Evolutionary conservation across 495 filamentous ascomycete genomes (phyloP).

Genomic region (Amorphotheca resinae): DNA sequence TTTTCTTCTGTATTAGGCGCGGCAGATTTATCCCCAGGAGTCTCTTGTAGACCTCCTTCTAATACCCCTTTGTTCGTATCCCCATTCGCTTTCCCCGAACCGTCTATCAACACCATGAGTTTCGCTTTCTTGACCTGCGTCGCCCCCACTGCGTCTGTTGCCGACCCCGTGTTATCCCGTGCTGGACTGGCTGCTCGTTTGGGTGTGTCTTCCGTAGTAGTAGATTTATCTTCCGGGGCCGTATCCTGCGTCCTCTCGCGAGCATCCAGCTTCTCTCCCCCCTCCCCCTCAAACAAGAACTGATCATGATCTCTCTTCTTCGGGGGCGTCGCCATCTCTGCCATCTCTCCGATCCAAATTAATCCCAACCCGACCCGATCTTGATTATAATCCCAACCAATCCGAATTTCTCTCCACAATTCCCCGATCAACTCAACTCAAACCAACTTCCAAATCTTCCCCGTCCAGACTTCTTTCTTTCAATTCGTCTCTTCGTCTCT

Average conservation of each 20-base stretch:
- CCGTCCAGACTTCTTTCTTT: too few relatives aligned
- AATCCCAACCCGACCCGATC: too few relatives aligned
- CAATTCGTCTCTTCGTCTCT: too few relatives aligned
- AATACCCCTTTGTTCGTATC: not conserved
- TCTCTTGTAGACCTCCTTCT: too few relatives aligned
- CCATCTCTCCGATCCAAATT: too few relatives aligned
- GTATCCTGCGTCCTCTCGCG: not conserved
- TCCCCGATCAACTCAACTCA: too few relatives aligned
- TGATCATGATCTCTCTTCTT: not conserved
- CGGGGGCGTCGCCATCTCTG: too few relatives aligned
- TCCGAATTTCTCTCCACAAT: too few relatives aligned
- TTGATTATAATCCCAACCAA: too few relatives aligned
- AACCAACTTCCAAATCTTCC: too few relatives aligned
- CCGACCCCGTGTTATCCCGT: not conserved
- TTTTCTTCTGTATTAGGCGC: conserved; percentile 8
- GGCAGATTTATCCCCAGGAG: conserved; percentile 1
- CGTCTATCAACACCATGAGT: not conserved
- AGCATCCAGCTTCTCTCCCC: too few relatives aligned
- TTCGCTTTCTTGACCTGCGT: not conserved
- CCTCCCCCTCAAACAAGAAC: too few relatives aligned
- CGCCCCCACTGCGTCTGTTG: not conserved
- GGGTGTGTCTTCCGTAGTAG: not conserved
- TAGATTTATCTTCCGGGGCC: not conserved
- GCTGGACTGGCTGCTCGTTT: not conserved
- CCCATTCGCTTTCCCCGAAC: not conserved